Evolutionary conservation across 2,329 filamentous ascomycete genomes (phyloP), one percentile per base, ranked within the genome.

Genomic region (Rutstroemia sp.): DNA sequence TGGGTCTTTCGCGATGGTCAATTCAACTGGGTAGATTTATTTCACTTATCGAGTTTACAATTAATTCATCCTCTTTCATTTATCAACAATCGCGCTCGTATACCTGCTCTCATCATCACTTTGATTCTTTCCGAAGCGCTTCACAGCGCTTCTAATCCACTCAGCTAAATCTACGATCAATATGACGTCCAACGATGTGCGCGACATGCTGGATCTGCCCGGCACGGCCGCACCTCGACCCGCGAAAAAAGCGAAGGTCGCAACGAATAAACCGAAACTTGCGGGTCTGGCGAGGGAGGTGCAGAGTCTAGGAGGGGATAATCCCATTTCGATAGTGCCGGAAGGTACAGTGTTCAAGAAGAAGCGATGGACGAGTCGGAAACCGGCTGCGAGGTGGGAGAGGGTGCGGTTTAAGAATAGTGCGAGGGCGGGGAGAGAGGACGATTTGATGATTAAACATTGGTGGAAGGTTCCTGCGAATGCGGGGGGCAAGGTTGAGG

Each of bases 121-220:
- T 18, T 44, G 19, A 18, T 19, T 19, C 19, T 19, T 41, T 9
- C 18, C 19, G 16, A 44, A 44, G 9, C 9, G 19, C 19, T n/a
- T 10, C 3, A 5, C 18, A 19, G 19, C 14, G 41, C n/a, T 19
- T 30, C 27, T 9, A 30, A 30, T 30, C 14, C 6, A 10, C 6
- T 18, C 18, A 12, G 44, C 5, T 7, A 34, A 10, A 30, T 39
- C 25, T 27, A 16, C 18, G 48, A 16, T 37, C 16, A 77, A 66
- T 62, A 89, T 89, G 85, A 79, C 86, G 59, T 86, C 86, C 61
- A 81, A 85, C 71, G 90, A 95, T 78, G 83, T 95, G 65, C 90
- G 88, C 75, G 90, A 95, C 71, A 89, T 95, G 69, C 83, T 95
- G 68, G 90, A 92, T 71, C 78, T 95, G 70, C 86, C 86, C 63